phyloP scores from a whole-genome alignment of 768 basidiomycete species.

The Exidia glandulosa region DNA sequence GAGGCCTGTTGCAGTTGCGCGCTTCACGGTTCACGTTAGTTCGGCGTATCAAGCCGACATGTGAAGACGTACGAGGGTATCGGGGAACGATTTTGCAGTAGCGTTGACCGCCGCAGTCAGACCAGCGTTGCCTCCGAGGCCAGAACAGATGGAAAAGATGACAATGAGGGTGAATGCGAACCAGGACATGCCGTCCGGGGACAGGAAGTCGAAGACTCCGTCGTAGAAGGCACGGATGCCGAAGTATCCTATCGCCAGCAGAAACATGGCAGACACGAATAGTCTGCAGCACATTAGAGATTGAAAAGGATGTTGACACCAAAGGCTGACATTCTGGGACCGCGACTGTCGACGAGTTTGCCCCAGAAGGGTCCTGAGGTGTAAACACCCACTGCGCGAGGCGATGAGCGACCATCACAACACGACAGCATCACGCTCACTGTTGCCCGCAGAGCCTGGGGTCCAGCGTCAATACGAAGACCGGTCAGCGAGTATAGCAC shows the following conservation, averaged over 20 bases:
- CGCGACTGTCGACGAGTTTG: constrained; percentile 59
- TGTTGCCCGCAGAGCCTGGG: constrained; percentile 49
- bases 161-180: constrained; percentile 42
- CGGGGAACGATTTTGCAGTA: constrained; percentile 74
- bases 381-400: constrained; percentile 58
- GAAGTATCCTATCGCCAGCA: constrained; percentile 60
- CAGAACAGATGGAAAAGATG: constrained; percentile 59
- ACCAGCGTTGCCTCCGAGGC: constrained; percentile 66
- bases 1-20: constrained; percentile 64
- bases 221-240: constrained; percentile 64
- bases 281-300: constrained; percentile 28
- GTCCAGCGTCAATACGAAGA: background rate
- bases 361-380: constrained; percentile 70
- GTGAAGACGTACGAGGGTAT: constrained; percentile 39
- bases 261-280: constrained; percentile 44
- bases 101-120: constrained; percentile 62
- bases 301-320: background rate
- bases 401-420: background rate
- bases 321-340: constrained; percentile 41
- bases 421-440: constrained; percentile 26
- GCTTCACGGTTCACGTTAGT: constrained; percentile 25
- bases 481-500: background rate
- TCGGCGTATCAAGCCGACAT: background rate
- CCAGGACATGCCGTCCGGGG: constrained; percentile 14
- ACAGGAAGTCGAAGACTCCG: constrained; percentile 22